phyloP scores from a whole-genome alignment of 1,284 basidiomycete genomes.

The Melampsora larici-populina region DNA sequence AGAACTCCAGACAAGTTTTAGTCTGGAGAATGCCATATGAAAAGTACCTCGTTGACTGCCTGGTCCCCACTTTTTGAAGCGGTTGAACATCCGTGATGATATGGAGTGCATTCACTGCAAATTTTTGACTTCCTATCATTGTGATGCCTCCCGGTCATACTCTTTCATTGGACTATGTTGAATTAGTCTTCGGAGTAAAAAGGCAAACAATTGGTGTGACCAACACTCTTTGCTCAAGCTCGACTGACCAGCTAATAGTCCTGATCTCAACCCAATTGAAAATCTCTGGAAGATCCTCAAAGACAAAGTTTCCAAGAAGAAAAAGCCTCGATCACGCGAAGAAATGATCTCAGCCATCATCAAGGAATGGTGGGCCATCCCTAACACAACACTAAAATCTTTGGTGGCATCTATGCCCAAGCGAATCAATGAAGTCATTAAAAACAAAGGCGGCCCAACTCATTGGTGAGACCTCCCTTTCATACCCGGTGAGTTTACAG shows the following conservation, averaged over 20 bases:
- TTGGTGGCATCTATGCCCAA: slow-evolving; percentile 15
- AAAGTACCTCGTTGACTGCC: too few relatives aligned
- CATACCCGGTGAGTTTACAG: too few relatives aligned
- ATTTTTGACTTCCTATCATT: neutral
- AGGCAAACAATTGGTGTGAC: too few relatives aligned
- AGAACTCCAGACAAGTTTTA: too few relatives aligned
- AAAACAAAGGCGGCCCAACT: slow-evolving; percentile 6
- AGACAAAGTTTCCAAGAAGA: neutral
- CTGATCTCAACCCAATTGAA: slow-evolving; percentile 26
- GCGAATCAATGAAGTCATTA: neutral
- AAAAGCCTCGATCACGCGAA: neutral
- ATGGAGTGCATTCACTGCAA: neutral
- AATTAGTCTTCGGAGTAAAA: too few relatives aligned
- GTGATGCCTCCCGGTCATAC: too few relatives aligned
- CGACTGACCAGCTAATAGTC: too few relatives aligned
- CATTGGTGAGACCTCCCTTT: neutral
- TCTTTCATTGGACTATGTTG: too few relatives aligned
- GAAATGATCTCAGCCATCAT: slow-evolving; percentile 8
- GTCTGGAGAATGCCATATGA: too few relatives aligned
- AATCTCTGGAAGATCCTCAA: slow-evolving; percentile 25
- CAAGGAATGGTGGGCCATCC: slow-evolving; percentile 2
- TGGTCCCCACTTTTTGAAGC: too few relatives aligned
- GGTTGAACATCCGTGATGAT: neutral
- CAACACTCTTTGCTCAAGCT: too few relatives aligned
- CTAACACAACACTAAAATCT: neutral